phyloP scores from a whole-genome alignment of 805 yeast species.

The Vanderwaltozyma verrucispora region DNA sequence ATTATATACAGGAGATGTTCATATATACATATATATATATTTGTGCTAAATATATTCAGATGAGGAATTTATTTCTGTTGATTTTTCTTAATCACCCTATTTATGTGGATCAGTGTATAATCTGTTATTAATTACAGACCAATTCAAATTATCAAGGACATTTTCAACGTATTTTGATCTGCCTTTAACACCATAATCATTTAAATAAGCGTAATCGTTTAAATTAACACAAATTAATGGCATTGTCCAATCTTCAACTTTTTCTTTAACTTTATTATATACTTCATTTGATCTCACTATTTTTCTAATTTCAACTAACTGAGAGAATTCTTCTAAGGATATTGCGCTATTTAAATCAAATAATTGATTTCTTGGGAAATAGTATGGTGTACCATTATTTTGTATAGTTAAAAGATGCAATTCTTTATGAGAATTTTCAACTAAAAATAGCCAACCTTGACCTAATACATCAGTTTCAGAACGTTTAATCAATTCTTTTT shows the following conservation, averaged over 20 bases:
- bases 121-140: conserved; percentile 58
- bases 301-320: conserved; percentile 34
- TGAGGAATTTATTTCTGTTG: not conserved
- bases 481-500: conserved; percentile 36
- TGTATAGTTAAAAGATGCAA: conserved; percentile 45
- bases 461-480: conserved; percentile 38
- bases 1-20: not conserved
- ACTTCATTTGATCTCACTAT: conserved; percentile 19
- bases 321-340: conserved; percentile 41
- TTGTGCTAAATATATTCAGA: no score
- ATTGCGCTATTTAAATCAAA: conserved; percentile 71
- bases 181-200: conserved; percentile 75
- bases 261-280: conserved; percentile 9
- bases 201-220: conserved; percentile 84
- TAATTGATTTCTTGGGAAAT: conserved; percentile 56
- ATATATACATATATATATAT: not conserved
- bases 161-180: conserved; percentile 61
- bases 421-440: conserved; percentile 53
- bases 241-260: conserved; percentile 49
- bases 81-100: not conserved
- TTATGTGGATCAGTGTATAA: conserved; percentile 17
- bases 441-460: conserved; percentile 71
- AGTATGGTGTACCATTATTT: conserved; percentile 73
- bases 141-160: conserved; percentile 70
- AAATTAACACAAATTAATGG: conserved; percentile 61